These are phyloP conservation scores for Globisporangium carolinianum DNA, from an alignment of 352 stramenopile species.

Conservation along the genomic window DNA sequence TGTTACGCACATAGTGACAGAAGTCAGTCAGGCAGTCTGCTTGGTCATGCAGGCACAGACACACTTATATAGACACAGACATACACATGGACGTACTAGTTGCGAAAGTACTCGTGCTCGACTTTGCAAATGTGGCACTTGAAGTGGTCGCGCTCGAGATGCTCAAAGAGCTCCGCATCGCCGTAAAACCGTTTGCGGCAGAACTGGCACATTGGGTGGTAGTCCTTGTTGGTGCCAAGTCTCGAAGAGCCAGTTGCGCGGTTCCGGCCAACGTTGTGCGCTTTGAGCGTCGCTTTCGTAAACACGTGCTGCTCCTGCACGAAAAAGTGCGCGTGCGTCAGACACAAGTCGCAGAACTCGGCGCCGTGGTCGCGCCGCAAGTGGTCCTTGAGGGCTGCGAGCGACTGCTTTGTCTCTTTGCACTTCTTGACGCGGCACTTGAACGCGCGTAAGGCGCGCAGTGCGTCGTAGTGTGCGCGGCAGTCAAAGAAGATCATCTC, in stretches of 20 bases:
- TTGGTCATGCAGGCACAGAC: neutral
- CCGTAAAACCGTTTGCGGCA: constrained; percentile 84
- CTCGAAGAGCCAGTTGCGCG: constrained; percentile 10
- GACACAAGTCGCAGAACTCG: constrained; percentile 75
- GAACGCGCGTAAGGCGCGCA: constrained; percentile 54
- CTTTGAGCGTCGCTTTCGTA: constrained; percentile 56
- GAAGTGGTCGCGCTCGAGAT: constrained; percentile 87
- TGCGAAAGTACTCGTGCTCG: constrained; percentile 85
- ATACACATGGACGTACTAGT: constrained; percentile 63
- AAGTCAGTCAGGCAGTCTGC: constrained; percentile 8
- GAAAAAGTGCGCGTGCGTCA: constrained; percentile 74
- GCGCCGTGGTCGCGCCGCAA: constrained; percentile 52
- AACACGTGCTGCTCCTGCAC: constrained; percentile 79
- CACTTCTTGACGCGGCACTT: constrained; percentile 61
- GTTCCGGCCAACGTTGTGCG: constrained; percentile 55
- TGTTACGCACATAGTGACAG: neutral
- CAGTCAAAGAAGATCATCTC: constrained; percentile 80
- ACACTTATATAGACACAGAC: neutral
- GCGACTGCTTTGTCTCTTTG: constrained; percentile 37
- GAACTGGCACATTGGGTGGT: constrained; percentile 87
- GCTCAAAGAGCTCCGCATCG: constrained; percentile 79
- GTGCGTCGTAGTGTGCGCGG: constrained; percentile 43
- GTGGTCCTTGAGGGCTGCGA: constrained; percentile 64
- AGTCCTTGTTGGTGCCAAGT: constrained; percentile 33
- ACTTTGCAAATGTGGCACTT: constrained; percentile 87